These are phyloP conservation scores for Camelina sativa DNA, from an alignment of 345 rosid species.

Conservation along the genomic window DNA sequence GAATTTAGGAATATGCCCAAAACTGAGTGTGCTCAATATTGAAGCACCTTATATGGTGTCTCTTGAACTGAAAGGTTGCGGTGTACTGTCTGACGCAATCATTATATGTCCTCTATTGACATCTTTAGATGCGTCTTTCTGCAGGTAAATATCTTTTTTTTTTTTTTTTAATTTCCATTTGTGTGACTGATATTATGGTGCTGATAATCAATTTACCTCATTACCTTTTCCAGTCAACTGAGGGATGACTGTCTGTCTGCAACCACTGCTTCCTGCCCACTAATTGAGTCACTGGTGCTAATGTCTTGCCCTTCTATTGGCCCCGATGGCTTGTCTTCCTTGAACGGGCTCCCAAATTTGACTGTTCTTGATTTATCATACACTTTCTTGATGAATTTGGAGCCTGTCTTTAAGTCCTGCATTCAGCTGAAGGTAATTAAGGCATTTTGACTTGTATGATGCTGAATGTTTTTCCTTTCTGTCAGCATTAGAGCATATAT, in stretches of 20 bases:
- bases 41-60: constrained; percentile 83
- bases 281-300: constrained; percentile 80
- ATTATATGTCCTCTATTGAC: constrained; percentile 80
- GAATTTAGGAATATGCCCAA: constrained; percentile 95
- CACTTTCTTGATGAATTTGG: constrained; percentile 82
- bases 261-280: constrained; percentile 76
- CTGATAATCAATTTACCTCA: constrained; percentile 20
- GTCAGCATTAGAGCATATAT: constrained; percentile 18
- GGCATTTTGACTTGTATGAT: constrained; percentile 18
- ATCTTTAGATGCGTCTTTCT: constrained; percentile 95
- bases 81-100: constrained; percentile 81
- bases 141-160: constrained; percentile 58
- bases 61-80: constrained; percentile 97
- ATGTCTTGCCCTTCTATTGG: constrained; percentile 94
- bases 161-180: constrained; percentile 2
- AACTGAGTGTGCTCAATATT: constrained; percentile 69
- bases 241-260: constrained; percentile 89
- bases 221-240: constrained; percentile 69
- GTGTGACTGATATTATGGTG: background rate
- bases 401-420: constrained; percentile 87
- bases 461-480: constrained; percentile 4
- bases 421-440: constrained; percentile 74
- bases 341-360: constrained; percentile 63
- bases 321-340: constrained; percentile 75
- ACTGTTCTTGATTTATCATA: constrained; percentile 85